Evolutionary conservation across 495 filamentous ascomycete genomes (phyloP).

Genomic region (Daldinia vernicosa): DNA sequence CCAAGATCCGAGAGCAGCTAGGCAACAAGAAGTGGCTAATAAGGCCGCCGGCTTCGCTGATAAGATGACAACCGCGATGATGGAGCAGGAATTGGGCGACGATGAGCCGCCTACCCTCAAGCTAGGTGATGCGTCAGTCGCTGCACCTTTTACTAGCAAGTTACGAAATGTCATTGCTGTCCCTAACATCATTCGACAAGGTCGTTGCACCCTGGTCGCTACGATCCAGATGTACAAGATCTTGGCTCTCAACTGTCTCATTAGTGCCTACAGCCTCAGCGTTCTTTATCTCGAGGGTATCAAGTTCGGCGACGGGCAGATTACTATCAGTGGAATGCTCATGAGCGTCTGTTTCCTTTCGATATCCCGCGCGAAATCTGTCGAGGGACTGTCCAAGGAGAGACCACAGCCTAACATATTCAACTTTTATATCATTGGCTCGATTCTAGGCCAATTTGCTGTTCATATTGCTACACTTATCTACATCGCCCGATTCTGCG

Average conservation of each 20-base stretch:
- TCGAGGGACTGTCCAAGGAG: constrained; percentile 95
- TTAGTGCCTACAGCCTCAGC: constrained; percentile 96
- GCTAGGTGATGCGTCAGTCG: constrained; percentile 95
- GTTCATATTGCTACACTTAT: constrained; percentile 94
- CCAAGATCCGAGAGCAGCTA: constrained; percentile 62
- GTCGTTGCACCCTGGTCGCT: constrained; percentile 94
- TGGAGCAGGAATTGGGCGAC: constrained; percentile 88
- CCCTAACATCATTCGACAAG: constrained; percentile 97
- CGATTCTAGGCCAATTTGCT: constrained; percentile 96
- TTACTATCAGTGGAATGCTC: constrained; percentile 98
- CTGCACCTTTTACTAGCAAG: constrained; percentile 97
- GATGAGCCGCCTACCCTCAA: constrained; percentile 95
- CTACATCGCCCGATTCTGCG: constrained; percentile 91
- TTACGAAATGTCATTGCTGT: constrained; percentile 96
- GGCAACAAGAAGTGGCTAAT: constrained; percentile 69
- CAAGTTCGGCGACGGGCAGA: constrained; percentile 98
- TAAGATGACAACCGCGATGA: constrained; percentile 84
- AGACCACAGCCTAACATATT: constrained; percentile 98
- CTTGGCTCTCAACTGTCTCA: constrained; percentile 95
- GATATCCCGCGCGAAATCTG: constrained; percentile 92
- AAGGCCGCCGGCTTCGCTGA: constrained; percentile 84
- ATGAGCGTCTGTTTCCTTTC: constrained; percentile 99
- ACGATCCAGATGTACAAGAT: constrained; percentile 99
- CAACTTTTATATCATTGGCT: constrained; percentile 98
- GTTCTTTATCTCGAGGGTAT: constrained; percentile 98